A percentile compares a stretch with the other conserved stretches of the same genome.
Evolutionary conservation across 2,329 filamentous ascomycete species (phyloP).

Genomic region (Meredithiella fracta): DNA sequence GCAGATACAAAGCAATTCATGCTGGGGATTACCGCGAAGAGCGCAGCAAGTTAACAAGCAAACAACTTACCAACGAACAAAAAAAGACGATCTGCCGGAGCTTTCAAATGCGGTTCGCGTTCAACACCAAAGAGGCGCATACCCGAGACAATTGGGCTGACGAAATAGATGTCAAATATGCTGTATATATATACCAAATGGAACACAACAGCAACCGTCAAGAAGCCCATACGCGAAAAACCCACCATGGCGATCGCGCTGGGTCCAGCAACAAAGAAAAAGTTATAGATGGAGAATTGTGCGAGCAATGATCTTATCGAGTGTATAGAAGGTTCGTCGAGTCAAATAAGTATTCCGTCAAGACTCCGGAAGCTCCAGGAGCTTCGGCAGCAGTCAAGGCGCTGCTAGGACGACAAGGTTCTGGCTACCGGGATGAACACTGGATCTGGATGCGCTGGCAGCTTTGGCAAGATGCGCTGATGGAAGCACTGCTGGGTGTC

Average conservation of each 20-base stretch:
- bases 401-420: too few species aligned
- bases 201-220: slow-evolving; percentile 78
- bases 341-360: too few species aligned
- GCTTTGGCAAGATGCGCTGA: too few species aligned
- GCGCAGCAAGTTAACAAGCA: not conserved
- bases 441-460: too few species aligned
- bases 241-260: slow-evolving; percentile 9
- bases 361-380: too few species aligned
- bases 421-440: too few species aligned
- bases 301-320: not conserved
- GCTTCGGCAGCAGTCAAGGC: too few species aligned
- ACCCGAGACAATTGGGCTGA: slow-evolving; percentile 89
- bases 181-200: slow-evolving; percentile 87
- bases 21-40: not conserved
- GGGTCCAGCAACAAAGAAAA: not conserved
- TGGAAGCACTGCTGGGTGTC: too few species aligned
- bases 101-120: slow-evolving; percentile 37
- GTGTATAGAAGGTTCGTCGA: not conserved
- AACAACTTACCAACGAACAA: slow-evolving; percentile 63
- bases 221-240: slow-evolving; percentile 54
- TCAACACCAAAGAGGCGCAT: slow-evolving; percentile 71
- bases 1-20: not conserved
- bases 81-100: slow-evolving; percentile 78
- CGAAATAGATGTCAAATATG: slow-evolving; percentile 98
- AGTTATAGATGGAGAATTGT: not conserved